Conservation (phyloP, 257 asterid genomes). For the Solanum lycopersicoides region DNA sequence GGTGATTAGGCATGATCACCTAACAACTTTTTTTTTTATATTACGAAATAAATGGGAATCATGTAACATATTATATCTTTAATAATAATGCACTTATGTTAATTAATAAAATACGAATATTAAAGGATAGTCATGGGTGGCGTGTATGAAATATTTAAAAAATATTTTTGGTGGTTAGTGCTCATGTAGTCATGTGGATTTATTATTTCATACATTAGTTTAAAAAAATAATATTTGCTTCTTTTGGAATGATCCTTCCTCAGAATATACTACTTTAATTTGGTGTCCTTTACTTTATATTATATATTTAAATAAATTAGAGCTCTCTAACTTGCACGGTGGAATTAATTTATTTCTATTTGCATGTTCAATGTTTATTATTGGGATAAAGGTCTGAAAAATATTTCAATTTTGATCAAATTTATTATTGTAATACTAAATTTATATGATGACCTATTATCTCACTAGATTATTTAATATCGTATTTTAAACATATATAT, state of each 20-base stretch:
- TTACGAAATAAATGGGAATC: not conserved
- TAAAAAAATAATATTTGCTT: not conserved
- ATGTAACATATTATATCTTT: not conserved
- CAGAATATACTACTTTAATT: not conserved
- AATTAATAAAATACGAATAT: not conserved
- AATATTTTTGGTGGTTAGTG: not conserved
- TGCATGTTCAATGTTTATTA: not conserved
- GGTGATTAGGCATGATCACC: not conserved
- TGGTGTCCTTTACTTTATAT: not conserved
- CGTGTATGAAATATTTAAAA: not conserved
- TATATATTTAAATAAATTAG: not conserved
- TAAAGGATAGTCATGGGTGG: not conserved
- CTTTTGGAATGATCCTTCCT: not conserved
- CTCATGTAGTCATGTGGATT: not conserved
- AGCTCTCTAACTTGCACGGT: not conserved
- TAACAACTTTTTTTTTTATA: not conserved
- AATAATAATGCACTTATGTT: not conserved
- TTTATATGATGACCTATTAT: accelerated
- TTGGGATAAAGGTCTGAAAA: too few species aligned
- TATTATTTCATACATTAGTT: not conserved
- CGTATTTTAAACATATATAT: too few species aligned
- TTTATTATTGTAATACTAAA: too few species aligned
- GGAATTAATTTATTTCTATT: not conserved
- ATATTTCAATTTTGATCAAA: too few species aligned
- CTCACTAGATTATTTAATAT: too few species aligned